Conservation (phyloP, 2,329 filamentous ascomycete species). For the Apiospora sp. region DNA sequence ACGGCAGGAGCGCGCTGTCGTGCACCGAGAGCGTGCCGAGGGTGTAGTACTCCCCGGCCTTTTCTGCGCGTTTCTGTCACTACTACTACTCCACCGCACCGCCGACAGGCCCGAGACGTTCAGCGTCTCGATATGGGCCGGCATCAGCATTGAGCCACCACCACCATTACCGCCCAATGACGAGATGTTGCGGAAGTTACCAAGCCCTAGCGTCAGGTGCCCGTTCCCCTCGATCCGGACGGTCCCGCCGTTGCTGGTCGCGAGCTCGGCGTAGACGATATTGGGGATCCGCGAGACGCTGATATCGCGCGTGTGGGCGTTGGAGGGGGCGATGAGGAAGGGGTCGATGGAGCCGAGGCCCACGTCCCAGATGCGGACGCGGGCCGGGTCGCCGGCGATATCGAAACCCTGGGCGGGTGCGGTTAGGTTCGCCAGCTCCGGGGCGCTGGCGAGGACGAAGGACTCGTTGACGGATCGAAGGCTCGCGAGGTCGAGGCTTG, state of each 20-base stretch:
- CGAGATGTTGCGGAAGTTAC: not conserved
- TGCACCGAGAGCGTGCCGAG: constrained; percentile 11
- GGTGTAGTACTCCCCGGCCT: not conserved
- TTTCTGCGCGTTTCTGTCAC: not conserved
- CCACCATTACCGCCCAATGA: no score
- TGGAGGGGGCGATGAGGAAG: not conserved
- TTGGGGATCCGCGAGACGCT: constrained; percentile 8
- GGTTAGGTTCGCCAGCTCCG: not conserved
- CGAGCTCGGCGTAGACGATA: constrained; percentile 8
- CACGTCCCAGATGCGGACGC: constrained; percentile 7
- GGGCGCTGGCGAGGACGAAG: constrained; percentile 5
- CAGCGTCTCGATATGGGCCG: constrained; percentile 5
- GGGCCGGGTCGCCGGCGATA: not conserved
- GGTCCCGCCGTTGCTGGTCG: not conserved
- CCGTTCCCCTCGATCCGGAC: not conserved
- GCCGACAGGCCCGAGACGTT: constrained; percentile 20
- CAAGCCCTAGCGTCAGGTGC: constrained; percentile 10
- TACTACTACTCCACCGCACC: not conserved
- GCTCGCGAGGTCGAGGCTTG: not conserved
- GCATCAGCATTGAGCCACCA: not conserved
- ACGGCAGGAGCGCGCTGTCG: not conserved
- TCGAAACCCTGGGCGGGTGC: not conserved
- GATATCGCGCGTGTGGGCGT: not conserved
- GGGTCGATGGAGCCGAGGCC: constrained; percentile 3
- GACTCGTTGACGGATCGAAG: not conserved